These are phyloP conservation scores for Diplodia sapinea DNA, from an alignment of 2,329 filamentous ascomycete genomes.

Conservation along the genomic window DNA sequence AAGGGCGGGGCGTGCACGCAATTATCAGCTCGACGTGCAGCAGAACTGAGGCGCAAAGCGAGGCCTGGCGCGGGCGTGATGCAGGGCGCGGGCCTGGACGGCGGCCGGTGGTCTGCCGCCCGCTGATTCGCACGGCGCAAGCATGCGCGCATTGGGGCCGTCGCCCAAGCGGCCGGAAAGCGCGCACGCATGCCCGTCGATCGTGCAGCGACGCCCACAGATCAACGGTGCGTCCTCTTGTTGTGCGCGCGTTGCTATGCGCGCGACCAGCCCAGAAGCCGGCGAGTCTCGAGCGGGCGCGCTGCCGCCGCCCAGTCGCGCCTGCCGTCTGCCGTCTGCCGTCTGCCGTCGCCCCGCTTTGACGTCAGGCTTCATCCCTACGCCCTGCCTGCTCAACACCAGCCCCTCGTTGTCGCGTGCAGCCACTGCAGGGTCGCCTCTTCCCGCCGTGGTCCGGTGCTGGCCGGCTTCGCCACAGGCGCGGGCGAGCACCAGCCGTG, in stretches of 20 bases:
- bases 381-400: background rate
- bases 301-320: too few species aligned
- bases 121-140: slow-evolving; percentile 15
- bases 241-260: background rate
- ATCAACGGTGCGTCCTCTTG: background rate
- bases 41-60: slow-evolving; percentile 3
- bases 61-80: background rate
- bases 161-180: slow-evolving; percentile 14
- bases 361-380: background rate
- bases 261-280: too few species aligned
- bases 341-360: slow-evolving; percentile 5
- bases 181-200: slow-evolving; percentile 12
- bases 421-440: background rate
- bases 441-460: background rate
- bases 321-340: too few species aligned
- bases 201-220: background rate
- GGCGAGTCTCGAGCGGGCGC: too few species aligned
- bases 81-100: background rate
- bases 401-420: background rate
- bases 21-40: background rate
- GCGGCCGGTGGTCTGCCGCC: background rate
- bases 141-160: background rate
- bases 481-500: too few species aligned
- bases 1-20: slow-evolving; percentile 4
- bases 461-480: too few species aligned